A percentile compares a stretch with the other conserved stretches of the same genome.
Conservation (phyloP, 495 filamentous ascomycete species). For the Terfezia boudieri region DNA sequence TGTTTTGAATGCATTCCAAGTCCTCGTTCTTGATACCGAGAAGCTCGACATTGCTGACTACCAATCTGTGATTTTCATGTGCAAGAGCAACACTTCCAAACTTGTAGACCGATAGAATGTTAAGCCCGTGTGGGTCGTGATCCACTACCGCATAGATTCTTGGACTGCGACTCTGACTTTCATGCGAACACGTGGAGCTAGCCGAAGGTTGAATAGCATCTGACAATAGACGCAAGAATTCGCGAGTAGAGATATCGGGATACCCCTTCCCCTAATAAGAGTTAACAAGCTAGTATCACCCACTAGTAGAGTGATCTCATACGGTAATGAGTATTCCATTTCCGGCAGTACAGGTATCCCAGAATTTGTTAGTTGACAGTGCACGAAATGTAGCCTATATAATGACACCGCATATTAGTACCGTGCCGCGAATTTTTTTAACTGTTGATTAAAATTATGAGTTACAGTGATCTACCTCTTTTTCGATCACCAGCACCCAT, state of each 20-base stretch:
- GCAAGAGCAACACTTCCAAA: slow-evolving; percentile 51
- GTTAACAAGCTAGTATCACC: not conserved
- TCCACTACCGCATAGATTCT: slow-evolving; percentile 49
- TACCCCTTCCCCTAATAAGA: slow-evolving; percentile 38
- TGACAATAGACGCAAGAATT: slow-evolving; percentile 36
- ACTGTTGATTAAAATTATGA: no score
- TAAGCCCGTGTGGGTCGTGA: slow-evolving; percentile 68
- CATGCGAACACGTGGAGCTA: slow-evolving; percentile 19
- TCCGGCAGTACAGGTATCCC: slow-evolving; percentile 27
- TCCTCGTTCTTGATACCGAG: slow-evolving; percentile 49
- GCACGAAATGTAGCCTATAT: slow-evolving; percentile 58
- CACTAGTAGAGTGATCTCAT: not conserved
- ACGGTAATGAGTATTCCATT: slow-evolving; percentile 26
- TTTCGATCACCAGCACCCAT: slow-evolving; percentile 79
- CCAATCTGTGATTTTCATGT: slow-evolving; percentile 42
- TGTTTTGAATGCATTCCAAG: slow-evolving; percentile 17
- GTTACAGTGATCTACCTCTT: slow-evolving; percentile 39
- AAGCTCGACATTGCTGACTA: slow-evolving; percentile 40
- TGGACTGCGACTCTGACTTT: not conserved
- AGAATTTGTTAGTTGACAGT: slow-evolving; percentile 32
- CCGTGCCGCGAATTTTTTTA: no score
- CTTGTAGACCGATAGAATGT: slow-evolving; percentile 71
- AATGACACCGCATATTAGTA: not conserved
- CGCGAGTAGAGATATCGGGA: slow-evolving; percentile 61
- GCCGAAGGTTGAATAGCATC: slow-evolving; percentile 2